Evolutionary conservation across 129 eudicot species (phyloP), one percentile per base, ranked within the genome.

Genomic region (Helianthus tuberosus): DNA sequence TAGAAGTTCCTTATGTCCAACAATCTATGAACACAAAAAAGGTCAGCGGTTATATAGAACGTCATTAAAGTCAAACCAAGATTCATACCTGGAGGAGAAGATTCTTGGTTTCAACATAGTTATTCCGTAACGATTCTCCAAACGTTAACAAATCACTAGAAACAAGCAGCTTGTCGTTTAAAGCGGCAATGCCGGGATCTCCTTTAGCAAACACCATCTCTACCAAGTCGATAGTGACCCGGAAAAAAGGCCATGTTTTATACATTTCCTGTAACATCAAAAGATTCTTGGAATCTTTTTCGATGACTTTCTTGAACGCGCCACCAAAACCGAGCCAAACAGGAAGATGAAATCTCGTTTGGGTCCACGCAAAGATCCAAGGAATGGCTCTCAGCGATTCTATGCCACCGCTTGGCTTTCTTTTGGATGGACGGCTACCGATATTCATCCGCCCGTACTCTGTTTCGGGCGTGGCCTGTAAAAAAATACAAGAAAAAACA

Each of bases 251-350:
- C 97, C 97, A 94, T 57, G 77, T 71, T 20, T 94, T 91, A 86
- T 94, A 94, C 99, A 94, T 94, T 25, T 85, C 88, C 44, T 90
- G 96, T 64, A 93, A 79, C 93, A 93, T 86, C n/a, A 72, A 73
- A 50, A 90, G 88, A 68, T 85, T 88, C 75, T 76, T 80, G 38
- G 74, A 68, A 62, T 90, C 96, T 71, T 83, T 86, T 60, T 88
- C 63, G n/a, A 91, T 81, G 9, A 84, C 89, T 11, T 83, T 60
- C 59, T 85, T 88, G 83, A 94, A 94, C 7, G 99, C 99, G 58
- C 87, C 99, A n/a, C 99, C 99, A 38, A 94, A 91, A 17, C 99
- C 99, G 3, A 94, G 97, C 99, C 99, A 94, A 43, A 94, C 99
- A 0, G 99, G 99, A 57, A 94, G 96, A 85, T 94, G 97, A 35